Evolutionary conservation across 1,139 yeast genomes (phyloP).

Genomic region (Candida neerlandica): DNA sequence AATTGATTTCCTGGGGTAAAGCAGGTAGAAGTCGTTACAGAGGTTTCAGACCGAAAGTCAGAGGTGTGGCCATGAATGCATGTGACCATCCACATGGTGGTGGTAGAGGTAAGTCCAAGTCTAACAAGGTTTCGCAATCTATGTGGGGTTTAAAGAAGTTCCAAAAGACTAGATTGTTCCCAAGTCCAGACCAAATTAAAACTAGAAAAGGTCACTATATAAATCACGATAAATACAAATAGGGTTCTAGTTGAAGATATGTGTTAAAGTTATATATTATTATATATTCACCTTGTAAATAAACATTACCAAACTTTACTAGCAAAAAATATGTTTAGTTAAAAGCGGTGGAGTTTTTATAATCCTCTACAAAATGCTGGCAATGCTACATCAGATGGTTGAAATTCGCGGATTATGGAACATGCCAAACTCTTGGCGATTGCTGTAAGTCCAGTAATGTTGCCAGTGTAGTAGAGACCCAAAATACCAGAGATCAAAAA

Average conservation of each 20-base stretch:
- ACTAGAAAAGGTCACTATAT: conserved; percentile 15
- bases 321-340: not conserved
- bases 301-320: not conserved
- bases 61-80: conserved; percentile 99
- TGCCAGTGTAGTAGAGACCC: conserved; percentile 22
- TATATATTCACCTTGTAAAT: conserved; percentile 7
- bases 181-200: conserved; percentile 13
- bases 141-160: conserved; percentile 98
- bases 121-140: conserved; percentile 89
- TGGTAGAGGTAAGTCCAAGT: conserved; percentile 99
- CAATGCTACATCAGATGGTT: conserved; percentile 8
- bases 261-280: not conserved
- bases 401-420: conserved; percentile 15
- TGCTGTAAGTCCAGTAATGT: conserved; percentile 15
- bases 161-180: conserved; percentile 72
- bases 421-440: conserved; percentile 20
- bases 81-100: conserved; percentile 99
- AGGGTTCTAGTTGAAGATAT: conserved; percentile 9
- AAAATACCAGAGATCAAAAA: conserved; percentile 12
- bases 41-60: conserved; percentile 92
- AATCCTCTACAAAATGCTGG: conserved; percentile 16
- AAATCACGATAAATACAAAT: conserved; percentile 12
- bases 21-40: conserved; percentile 95
- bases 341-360: conserved; percentile 5
- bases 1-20: conserved; percentile 87